phyloP scores from a whole-genome alignment of 2,329 filamentous ascomycete genomes.

The Hypoxylon sp. region DNA sequence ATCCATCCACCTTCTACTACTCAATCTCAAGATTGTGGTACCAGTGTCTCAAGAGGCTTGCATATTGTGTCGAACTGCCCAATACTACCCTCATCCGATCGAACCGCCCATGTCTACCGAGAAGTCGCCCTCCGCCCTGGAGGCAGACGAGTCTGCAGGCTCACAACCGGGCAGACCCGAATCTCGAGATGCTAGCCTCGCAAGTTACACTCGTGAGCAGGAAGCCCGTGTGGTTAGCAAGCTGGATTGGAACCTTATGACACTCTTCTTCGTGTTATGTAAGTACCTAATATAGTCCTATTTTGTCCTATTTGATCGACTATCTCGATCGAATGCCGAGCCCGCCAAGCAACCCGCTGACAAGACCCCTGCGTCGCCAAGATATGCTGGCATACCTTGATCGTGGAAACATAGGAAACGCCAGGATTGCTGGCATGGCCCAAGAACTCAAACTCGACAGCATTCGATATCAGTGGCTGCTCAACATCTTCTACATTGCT shows the following conservation, averaged over 20 bases:
- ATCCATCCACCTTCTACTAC: not conserved
- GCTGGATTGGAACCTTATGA: slow-evolving; percentile 48
- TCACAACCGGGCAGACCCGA: slow-evolving; percentile 2
- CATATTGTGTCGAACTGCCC: slow-evolving; percentile 19
- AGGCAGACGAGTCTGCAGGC: slow-evolving; percentile 36
- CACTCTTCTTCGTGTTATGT: slow-evolving; percentile 49
- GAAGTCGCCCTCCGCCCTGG: slow-evolving; percentile 32
- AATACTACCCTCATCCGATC: not conserved
- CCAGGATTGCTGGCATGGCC: slow-evolving; percentile 74
- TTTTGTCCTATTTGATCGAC: not conserved
- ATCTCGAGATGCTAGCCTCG: slow-evolving; percentile 23
- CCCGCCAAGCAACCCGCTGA: slow-evolving; percentile 27
- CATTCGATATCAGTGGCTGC: slow-evolving; percentile 71
- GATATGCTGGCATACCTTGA: slow-evolving; percentile 51
- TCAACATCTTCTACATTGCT: slow-evolving; percentile 73
- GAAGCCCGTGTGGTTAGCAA: slow-evolving; percentile 48
- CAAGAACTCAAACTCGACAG: slow-evolving; percentile 67
- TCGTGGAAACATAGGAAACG: slow-evolving; percentile 70
- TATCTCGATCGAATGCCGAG: not conserved
- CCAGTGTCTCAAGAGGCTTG: slow-evolving; percentile 26
- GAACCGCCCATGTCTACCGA: slow-evolving; percentile 33
- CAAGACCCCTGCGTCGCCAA: slow-evolving; percentile 26
- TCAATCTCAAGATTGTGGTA: slow-evolving; percentile 12
- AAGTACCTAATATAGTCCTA: slow-evolving; percentile 27
- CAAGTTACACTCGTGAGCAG: slow-evolving; percentile 23